Evolutionary conservation across 2,329 filamentous ascomycete genomes (phyloP), one percentile per base, ranked within the genome.

Genomic region (Harringtonia lauricola): DNA sequence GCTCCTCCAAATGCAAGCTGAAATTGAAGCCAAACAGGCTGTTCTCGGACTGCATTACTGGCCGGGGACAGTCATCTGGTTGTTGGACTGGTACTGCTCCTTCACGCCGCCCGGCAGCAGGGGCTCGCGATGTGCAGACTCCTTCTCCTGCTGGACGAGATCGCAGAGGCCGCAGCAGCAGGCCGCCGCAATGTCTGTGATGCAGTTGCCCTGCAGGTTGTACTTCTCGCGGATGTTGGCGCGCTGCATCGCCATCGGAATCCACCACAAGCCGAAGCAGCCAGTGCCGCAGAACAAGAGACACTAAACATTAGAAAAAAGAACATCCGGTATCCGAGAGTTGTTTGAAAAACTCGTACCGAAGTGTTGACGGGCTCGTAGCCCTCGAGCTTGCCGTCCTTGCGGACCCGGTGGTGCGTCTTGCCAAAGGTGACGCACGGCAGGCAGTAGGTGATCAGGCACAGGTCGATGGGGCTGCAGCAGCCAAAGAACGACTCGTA

Each of bases 361-460:
- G 63, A 63, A 13, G 64, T 67, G 57, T 71, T 71, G 52, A 68
- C 56, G 28, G 64, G 59, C 58, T 70, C 63, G 29, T 67, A 71
- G 14, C 64, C 67, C 17, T 62, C 48, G 8, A 71, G 60, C 44
- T 56, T 59, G 30, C 53, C 58, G 22, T 62, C 58, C 56, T 64
- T 64, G 46, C 56, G 58, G 12, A 70, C 52, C 18, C 67, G 64
- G 49, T 71, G 67, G 44, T 69, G 59, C 24, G 66, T 69, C 62
- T 66, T 68, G 55, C 67, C 67, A 39, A 70, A 71, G 29, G 66
- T 68, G 28, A 71, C 57, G 48, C 68, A 71, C 2, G 68, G 68
- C 22, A 68, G 48, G 48, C 62, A 71, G 50, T 60, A 71, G 15
- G 64, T 62, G 42, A 69, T 57, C n/a, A 68, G 49, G 53, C 68